These are phyloP conservation scores for Hypoxylon sp. DNA, from an alignment of 2,329 filamentous ascomycete genomes.

Conservation along the genomic window DNA sequence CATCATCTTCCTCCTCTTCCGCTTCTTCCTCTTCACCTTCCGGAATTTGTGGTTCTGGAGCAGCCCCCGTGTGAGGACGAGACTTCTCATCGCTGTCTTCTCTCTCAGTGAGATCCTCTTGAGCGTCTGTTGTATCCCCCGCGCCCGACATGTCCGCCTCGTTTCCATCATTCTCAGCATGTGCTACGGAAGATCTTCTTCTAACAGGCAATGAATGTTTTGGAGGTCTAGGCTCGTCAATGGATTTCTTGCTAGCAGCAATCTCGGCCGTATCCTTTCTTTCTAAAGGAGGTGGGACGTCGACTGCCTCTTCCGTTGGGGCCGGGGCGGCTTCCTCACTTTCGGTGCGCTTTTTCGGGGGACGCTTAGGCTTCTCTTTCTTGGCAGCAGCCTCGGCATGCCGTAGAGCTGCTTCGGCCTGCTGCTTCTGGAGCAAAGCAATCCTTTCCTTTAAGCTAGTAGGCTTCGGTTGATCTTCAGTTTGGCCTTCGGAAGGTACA, in stretches of 20 bases:
- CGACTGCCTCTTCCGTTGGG: conserved; percentile 55
- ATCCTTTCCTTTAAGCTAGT: conserved; percentile 96
- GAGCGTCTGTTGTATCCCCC: conserved; percentile 74
- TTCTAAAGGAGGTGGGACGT: conserved; percentile 59
- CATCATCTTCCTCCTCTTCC: conserved; percentile 87
- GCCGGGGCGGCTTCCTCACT: conserved; percentile 56
- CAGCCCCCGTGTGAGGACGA: conserved; percentile 59
- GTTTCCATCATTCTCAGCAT: conserved; percentile 69
- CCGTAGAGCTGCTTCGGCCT: conserved; percentile 87
- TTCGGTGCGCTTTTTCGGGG: conserved; percentile 75
- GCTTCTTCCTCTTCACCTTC: conserved; percentile 77
- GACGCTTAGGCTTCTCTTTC: conserved; percentile 90
- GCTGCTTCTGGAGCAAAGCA: conserved; percentile 92
- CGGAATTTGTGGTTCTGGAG: conserved; percentile 54
- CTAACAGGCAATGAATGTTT: conserved; percentile 62
- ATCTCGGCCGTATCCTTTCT: conserved; percentile 65
- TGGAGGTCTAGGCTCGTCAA: conserved; percentile 63
- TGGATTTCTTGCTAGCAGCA: conserved; percentile 63
- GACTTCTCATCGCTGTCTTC: conserved; percentile 80
- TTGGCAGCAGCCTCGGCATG: conserved; percentile 83
- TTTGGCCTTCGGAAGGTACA: conserved; percentile 65
- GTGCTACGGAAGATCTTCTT: conserved; percentile 68
- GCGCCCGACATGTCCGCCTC: conserved; percentile 76
- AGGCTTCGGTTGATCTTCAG: conserved; percentile 89
- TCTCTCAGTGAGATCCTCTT: conserved; percentile 74